Conservation (phyloP, 129 eudicot species). For the Chrysanthemum lavandulifolium region DNA sequence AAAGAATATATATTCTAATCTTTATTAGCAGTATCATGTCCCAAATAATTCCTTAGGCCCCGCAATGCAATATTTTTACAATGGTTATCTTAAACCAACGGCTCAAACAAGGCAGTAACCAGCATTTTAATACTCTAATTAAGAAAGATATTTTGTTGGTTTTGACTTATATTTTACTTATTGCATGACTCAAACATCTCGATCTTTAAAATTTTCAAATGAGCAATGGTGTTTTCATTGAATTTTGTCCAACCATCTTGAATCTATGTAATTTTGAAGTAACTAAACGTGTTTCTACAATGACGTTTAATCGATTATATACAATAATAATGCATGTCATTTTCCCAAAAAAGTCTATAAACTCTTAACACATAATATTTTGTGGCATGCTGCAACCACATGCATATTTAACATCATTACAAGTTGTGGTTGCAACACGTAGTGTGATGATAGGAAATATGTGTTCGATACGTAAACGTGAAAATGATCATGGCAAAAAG, state of each 20-base stretch:
- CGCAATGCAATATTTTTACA: constrained; percentile 1
- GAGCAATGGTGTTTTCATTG: too few relatives aligned
- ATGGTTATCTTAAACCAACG: neutral
- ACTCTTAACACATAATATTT: constrained; percentile 4
- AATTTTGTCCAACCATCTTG: neutral
- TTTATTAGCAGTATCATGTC: constrained; percentile 5
- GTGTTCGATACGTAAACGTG: constrained; percentile 25
- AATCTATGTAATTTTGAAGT: neutral
- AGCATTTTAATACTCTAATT: too few relatives aligned
- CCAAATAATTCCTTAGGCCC: constrained; percentile 19
- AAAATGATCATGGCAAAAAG: constrained; percentile 17
- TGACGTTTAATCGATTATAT: neutral
- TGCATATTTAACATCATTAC: neutral
- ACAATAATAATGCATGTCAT: constrained; percentile 18
- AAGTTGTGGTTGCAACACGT: constrained; percentile 12
- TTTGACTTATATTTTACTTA: too few relatives aligned
- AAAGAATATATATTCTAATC: constrained; percentile 25
- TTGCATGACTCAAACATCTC: too few relatives aligned
- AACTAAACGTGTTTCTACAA: constrained; percentile 8
- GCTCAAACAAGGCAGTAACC: neutral
- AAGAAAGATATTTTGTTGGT: too few relatives aligned
- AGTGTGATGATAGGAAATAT: constrained; percentile 17
- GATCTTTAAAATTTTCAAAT: too few relatives aligned
- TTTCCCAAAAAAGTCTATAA: constrained; percentile 14
- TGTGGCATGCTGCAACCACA: constrained; percentile 22